Evolutionary conservation across 2,329 filamentous ascomycete genomes (phyloP).

Genomic region (Epichloe bromicola): DNA sequence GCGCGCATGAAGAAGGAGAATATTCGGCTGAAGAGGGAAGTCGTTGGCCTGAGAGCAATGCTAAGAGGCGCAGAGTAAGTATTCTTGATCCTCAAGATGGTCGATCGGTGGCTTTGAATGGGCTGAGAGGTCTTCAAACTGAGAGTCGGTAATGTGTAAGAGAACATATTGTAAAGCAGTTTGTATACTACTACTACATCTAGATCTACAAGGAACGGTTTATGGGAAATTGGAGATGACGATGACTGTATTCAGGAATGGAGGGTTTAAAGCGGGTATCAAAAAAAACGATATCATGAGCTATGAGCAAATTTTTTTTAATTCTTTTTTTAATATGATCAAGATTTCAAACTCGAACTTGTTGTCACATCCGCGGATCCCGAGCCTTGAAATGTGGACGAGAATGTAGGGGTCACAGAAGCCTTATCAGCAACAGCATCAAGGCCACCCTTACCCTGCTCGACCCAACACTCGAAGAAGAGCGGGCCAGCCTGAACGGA

Average conservation of each 20-base stretch:
- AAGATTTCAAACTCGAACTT: not conserved
- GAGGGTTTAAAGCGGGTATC: not conserved
- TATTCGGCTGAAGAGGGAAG: conserved; percentile 66
- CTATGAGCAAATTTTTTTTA: not conserved
- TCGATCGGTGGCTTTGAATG: conserved; percentile 5
- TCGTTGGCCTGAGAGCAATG: conserved; percentile 52
- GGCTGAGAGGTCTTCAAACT: not conserved
- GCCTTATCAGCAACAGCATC: not conserved
- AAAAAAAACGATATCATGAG: not conserved
- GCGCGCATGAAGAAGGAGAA: conserved; percentile 76
- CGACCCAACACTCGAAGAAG: conserved; percentile 53
- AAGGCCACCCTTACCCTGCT: conserved; percentile 21
- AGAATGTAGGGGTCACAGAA: not conserved
- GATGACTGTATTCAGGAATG: not conserved
- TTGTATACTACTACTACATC: conserved; percentile 3
- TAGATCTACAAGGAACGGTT: not conserved
- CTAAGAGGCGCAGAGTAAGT: conserved; percentile 31
- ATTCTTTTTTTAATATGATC: not conserved
- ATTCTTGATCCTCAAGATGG: conserved; percentile 12
- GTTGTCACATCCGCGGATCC: not conserved
- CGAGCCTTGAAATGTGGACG: not conserved
- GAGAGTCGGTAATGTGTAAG: not conserved
- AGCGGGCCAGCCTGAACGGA: conserved; percentile 42
- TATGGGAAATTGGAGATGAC: not conserved
- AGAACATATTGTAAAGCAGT: not conserved